These are phyloP conservation scores for Thalia dealbata DNA, from an alignment of 176 grass and related monocot species.

Conservation along the genomic window DNA sequence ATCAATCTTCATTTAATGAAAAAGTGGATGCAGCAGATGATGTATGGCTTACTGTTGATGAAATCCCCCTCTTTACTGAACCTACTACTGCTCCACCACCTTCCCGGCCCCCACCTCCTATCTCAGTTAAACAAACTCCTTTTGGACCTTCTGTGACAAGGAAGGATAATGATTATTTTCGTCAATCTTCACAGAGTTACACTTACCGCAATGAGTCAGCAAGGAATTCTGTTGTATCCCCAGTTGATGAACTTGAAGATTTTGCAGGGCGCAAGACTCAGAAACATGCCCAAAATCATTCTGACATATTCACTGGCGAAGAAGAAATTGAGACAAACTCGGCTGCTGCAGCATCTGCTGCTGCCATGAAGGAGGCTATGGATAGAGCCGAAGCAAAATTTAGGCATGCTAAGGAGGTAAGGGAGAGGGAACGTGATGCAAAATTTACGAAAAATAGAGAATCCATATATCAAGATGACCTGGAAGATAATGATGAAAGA, in stretches of 20 bases:
- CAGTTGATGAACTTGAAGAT: slow-evolving; percentile 60
- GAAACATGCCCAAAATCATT: slow-evolving; percentile 35
- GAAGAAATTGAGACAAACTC: slow-evolving; percentile 55
- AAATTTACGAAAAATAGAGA: slow-evolving; percentile 44
- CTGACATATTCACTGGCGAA: slow-evolving; percentile 31
- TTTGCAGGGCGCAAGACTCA: slow-evolving; percentile 47
- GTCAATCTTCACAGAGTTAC: slow-evolving; percentile 33
- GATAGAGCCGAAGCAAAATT: slow-evolving; percentile 90
- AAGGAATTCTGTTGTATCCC: slow-evolving; percentile 40
- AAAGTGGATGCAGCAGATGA: slow-evolving; percentile 58
- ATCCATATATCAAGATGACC: slow-evolving; percentile 26
- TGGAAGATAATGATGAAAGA: slow-evolving; percentile 27
- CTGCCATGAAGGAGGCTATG: slow-evolving; percentile 96
- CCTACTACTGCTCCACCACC: slow-evolving; percentile 78
- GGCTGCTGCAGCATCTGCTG: slow-evolving; percentile 52
- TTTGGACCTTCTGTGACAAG: slow-evolving; percentile 25
- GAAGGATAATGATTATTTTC: slow-evolving; percentile 25
- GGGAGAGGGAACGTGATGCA: slow-evolving; percentile 68
- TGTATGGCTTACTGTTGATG: slow-evolving; percentile 90
- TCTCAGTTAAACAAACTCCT: slow-evolving; percentile 32
- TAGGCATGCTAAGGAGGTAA: slow-evolving; percentile 82
- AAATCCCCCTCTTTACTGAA: slow-evolving; percentile 88
- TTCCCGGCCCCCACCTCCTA: slow-evolving; percentile 58
- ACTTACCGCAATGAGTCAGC: slow-evolving; percentile 38
- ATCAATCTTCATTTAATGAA: slow-evolving; percentile 51